phyloP scores from a whole-genome alignment of 1,139 yeast species.

The Candida sp. region DNA sequence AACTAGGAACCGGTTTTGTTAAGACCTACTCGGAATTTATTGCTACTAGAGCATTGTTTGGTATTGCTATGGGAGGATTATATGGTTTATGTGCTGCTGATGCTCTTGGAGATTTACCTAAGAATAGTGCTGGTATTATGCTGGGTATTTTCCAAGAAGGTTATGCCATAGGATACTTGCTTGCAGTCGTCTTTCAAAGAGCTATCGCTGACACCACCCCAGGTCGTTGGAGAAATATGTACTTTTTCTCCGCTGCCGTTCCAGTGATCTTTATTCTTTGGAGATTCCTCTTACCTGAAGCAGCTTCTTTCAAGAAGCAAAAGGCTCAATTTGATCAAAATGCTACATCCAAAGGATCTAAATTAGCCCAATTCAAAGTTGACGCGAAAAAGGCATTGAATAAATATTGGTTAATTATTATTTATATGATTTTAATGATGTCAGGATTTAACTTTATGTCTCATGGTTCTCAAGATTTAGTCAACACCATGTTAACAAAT shows the following conservation, averaged over 20 bases:
- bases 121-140: constrained; percentile 35
- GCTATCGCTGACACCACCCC: constrained; percentile 32
- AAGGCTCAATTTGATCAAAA: constrained; percentile 16
- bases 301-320: constrained; percentile 30
- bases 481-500: constrained; percentile 31
- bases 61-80: constrained; percentile 43
- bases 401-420: constrained; percentile 36
- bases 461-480: constrained; percentile 40
- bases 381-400: constrained; percentile 25
- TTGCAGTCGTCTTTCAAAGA: constrained; percentile 41
- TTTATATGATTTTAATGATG: constrained; percentile 37
- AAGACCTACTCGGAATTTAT: constrained; percentile 34
- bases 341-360: constrained; percentile 10
- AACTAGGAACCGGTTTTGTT: constrained; percentile 41
- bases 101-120: constrained; percentile 37
- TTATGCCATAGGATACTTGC: constrained; percentile 41
- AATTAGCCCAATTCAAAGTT: constrained; percentile 10
- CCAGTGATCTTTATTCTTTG: constrained; percentile 34
- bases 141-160: constrained; percentile 43
- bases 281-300: constrained; percentile 36
- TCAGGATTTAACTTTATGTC: constrained; percentile 41
- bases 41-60: constrained; percentile 39
- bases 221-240: constrained; percentile 37
- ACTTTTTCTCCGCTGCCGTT: constrained; percentile 44
- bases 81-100: constrained; percentile 38